Percentiles rank a stretch among this genome's conserved stretches.
Evolutionary conservation across 768 basidiomycete genomes (phyloP).

Genomic region (Lentinula guzmanii): DNA sequence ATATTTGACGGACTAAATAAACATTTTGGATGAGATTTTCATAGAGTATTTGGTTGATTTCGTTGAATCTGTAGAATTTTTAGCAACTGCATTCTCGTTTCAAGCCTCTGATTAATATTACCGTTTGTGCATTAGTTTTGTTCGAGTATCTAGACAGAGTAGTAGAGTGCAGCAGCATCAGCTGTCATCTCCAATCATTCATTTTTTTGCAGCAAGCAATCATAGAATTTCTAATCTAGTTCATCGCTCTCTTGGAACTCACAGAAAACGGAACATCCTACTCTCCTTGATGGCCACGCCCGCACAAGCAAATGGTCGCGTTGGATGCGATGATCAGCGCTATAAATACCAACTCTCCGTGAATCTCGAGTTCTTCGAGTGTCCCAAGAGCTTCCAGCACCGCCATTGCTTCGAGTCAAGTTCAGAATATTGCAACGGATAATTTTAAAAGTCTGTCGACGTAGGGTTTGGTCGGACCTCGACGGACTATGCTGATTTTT

Average conservation of each 20-base stretch:
- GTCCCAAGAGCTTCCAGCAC: not conserved
- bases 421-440: no score
- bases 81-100: no score
- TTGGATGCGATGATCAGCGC: slow-evolving; percentile 27
- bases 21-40: slow-evolving; percentile 34
- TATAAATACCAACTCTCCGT: not conserved
- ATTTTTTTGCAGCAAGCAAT: no score
- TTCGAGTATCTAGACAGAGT: no score
- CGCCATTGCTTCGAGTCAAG: not conserved
- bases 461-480: no score
- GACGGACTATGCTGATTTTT: no score
- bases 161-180: no score
- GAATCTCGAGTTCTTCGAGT: not conserved
- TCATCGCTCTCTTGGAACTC: slow-evolving; percentile 43
- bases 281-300: slow-evolving; percentile 43
- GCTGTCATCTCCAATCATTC: no score
- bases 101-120: no score
- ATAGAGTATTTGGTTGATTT: not conserved
- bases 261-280: slow-evolving; percentile 37
- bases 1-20: slow-evolving; percentile 78
- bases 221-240: slow-evolving; percentile 19
- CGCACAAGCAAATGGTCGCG: slow-evolving; percentile 37
- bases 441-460: no score
- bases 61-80: no score
- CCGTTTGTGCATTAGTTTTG: no score